phyloP scores from a whole-genome alignment of 345 rosid species.

The Carallia pectinifolia region DNA sequence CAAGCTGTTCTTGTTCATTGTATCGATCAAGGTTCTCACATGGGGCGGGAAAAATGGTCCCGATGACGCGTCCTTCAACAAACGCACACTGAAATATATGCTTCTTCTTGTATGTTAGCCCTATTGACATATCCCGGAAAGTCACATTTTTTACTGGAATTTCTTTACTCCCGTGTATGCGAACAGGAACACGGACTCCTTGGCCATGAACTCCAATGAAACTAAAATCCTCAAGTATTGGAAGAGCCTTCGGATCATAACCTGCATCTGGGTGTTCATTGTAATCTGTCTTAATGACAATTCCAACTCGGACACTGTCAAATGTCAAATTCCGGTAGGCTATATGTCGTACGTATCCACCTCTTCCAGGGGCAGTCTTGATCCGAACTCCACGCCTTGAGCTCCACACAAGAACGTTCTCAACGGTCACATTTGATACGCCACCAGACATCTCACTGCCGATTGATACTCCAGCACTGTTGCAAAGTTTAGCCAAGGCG shows the following conservation, averaged over 20 bases:
- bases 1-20: slow-evolving; percentile 64
- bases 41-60: slow-evolving; percentile 82
- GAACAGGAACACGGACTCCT: slow-evolving; percentile 92
- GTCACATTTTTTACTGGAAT: slow-evolving; percentile 78
- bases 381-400: slow-evolving; percentile 93
- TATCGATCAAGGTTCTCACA: slow-evolving; percentile 90
- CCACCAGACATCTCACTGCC: slow-evolving; percentile 99
- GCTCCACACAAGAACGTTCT: slow-evolving; percentile 82
- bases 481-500: slow-evolving; percentile 24
- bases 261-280: slow-evolving; percentile 89
- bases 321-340: slow-evolving; percentile 75
- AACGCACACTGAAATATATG: slow-evolving; percentile 92
- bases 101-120: slow-evolving; percentile 87
- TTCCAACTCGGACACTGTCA: slow-evolving; percentile 81
- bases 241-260: slow-evolving; percentile 73
- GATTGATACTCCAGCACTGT: slow-evolving; percentile 94
- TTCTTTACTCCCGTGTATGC: slow-evolving; percentile 87
- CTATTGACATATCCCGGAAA: slow-evolving; percentile 84
- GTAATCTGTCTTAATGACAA: slow-evolving; percentile 90
- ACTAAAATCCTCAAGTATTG: slow-evolving; percentile 60
- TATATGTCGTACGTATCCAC: slow-evolving; percentile 71
- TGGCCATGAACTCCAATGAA: slow-evolving; percentile 82
- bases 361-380: slow-evolving; percentile 95
- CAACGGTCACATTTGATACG: slow-evolving; percentile 75
- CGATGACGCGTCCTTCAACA: slow-evolving; percentile 80